Conservation (phyloP, 768 basidiomycete genomes). For the Collybiopsis luxurians region DNA sequence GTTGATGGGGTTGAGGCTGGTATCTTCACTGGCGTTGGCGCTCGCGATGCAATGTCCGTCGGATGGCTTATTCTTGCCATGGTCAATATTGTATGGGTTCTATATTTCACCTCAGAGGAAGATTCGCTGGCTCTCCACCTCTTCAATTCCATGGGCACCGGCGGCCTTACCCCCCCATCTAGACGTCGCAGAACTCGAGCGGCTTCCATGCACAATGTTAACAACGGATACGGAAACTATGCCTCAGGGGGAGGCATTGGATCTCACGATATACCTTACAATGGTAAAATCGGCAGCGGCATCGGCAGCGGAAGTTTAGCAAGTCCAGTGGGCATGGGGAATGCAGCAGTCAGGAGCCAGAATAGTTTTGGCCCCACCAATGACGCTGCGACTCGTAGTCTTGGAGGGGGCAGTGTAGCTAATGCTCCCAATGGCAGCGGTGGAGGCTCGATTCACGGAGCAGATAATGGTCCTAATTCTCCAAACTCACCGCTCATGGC, state of each 20-base stretch:
- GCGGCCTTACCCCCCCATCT: conserved; percentile 78
- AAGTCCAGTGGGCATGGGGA: conserved; percentile 43
- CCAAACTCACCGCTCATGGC: conserved; percentile 63
- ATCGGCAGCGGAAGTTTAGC: conserved; percentile 46
- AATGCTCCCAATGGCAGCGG: conserved; percentile 42
- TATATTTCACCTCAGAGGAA: conserved; percentile 97
- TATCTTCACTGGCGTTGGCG: conserved; percentile 51
- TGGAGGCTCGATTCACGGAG: conserved; percentile 39
- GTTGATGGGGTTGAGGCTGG: conserved; percentile 69
- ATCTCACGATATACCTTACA: conserved; percentile 61
- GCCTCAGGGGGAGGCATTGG: conserved; percentile 69
- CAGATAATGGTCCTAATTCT: conserved; percentile 52
- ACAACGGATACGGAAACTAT: conserved; percentile 66
- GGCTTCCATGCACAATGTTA: conserved; percentile 56
- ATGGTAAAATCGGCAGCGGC: conserved; percentile 55
- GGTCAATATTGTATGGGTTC: conserved; percentile 92
- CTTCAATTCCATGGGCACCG: conserved; percentile 86
- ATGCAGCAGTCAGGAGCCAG: conserved; percentile 39
- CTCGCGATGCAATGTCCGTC: conserved; percentile 81
- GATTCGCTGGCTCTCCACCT: conserved; percentile 82
- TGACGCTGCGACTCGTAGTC: conserved; percentile 33
- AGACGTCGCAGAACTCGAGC: conserved; percentile 75
- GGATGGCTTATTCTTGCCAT: conserved; percentile 94
- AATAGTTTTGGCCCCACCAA: conserved; percentile 53
- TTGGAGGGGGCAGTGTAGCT: conserved; percentile 50